phyloP scores from a whole-genome alignment of 1,139 yeast genomes.

The Hansenula lynferdii region DNA sequence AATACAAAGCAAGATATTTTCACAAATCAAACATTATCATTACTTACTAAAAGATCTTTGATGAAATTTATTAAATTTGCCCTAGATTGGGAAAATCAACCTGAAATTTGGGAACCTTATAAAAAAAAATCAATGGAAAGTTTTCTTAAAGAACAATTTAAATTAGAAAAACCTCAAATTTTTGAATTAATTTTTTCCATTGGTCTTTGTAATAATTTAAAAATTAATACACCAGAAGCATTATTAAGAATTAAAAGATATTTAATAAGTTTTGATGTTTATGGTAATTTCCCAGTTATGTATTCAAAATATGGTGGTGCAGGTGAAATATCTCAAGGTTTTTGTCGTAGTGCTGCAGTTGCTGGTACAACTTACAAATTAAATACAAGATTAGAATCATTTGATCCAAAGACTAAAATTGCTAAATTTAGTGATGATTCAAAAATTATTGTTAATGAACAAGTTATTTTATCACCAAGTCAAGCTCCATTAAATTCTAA shows the following conservation, averaged over 20 bases:
- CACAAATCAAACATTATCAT: conserved; percentile 76
- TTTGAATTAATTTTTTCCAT: conserved; percentile 82
- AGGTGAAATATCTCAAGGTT: conserved; percentile 95
- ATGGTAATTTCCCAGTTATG: conserved; percentile 91
- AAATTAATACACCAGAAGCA: conserved; percentile 67
- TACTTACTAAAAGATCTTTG: conserved; percentile 73
- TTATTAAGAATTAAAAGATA: conserved; percentile 78
- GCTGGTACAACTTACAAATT: conserved; percentile 94
- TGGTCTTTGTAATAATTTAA: conserved; percentile 64
- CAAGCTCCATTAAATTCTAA: conserved; percentile 48
- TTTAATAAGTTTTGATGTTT: conserved; percentile 81
- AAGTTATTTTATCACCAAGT: conserved; percentile 65
- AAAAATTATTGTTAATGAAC: conserved; percentile 67
- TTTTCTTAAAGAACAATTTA: conserved; percentile 60
- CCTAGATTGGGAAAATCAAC: conserved; percentile 58
- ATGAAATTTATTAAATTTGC: conserved; percentile 94
- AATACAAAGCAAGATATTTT: conserved; percentile 90
- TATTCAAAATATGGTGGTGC: conserved; percentile 94
- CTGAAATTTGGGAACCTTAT: conserved; percentile 50
- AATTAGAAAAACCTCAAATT: conserved; percentile 67
- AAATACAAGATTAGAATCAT: conserved; percentile 57
- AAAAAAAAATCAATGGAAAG: conserved; percentile 49
- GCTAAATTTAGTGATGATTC: conserved; percentile 81
- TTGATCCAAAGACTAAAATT: conserved; percentile 57
- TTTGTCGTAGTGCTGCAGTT: conserved; percentile 96